These are phyloP conservation scores for Alternaria conjuncta DNA, from an alignment of 2,329 filamentous ascomycete species.

Conservation along the genomic window DNA sequence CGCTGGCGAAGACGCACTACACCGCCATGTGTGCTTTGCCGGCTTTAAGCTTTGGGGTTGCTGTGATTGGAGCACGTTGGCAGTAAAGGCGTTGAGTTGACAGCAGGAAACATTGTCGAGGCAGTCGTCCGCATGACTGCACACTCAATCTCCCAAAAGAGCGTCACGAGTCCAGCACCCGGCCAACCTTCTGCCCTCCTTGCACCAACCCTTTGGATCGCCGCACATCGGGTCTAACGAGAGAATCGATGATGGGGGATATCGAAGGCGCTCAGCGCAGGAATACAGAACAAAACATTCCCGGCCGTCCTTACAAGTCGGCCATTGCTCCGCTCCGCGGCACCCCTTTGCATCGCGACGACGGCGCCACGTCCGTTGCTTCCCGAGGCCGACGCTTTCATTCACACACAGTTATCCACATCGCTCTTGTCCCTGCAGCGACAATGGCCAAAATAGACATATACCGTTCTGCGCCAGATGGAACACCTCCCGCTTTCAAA, in stretches of 20 bases:
- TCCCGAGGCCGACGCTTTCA: neutral
- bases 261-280: neutral
- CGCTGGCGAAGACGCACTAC: constrained; percentile 1
- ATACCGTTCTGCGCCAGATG: neutral
- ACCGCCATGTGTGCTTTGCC: constrained; percentile 14
- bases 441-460: constrained; percentile 5
- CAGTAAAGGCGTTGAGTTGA: neutral
- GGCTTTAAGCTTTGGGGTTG: constrained; percentile 4
- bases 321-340: neutral
- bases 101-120: constrained; percentile 8
- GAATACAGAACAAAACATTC: neutral
- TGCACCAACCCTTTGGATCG: neutral
- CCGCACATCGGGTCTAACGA: neutral
- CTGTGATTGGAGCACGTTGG: neutral
- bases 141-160: neutral
- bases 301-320: neutral
- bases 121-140: constrained; percentile 8
- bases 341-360: neutral
- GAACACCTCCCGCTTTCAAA: neutral
- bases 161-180: constrained; percentile 6
- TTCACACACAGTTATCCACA: neutral
- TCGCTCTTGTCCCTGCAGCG: constrained; percentile 9
- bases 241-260: neutral
- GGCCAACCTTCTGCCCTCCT: neutral
- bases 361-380: constrained; percentile 4